These are phyloP conservation scores for Boletus patriciae DNA, from an alignment of 768 basidiomycete genomes.

Conservation along the genomic window DNA sequence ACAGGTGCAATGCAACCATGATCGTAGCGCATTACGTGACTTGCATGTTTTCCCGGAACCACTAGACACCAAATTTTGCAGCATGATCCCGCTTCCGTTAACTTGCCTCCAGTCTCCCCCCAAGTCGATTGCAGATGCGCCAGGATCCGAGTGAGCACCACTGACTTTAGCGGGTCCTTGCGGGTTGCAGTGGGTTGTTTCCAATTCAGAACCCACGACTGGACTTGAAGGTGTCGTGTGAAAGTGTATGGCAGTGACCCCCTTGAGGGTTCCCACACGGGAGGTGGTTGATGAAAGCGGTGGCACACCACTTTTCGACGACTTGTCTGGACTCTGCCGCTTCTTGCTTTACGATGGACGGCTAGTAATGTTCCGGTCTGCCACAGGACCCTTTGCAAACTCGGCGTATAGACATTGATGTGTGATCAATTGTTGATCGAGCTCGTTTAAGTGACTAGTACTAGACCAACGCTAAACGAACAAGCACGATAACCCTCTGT, in stretches of 20 bases:
- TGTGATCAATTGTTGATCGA: neutral
- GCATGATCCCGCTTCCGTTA: neutral
- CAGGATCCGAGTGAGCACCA: neutral
- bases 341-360: too few relatives aligned
- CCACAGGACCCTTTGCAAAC: neutral
- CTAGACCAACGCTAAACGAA: neutral
- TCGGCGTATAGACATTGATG: neutral
- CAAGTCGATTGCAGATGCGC: neutral
- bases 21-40: slow-evolving; percentile 8
- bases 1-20: slow-evolving; percentile 9
- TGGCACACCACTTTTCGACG: neutral
- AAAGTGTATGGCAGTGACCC: too few relatives aligned
- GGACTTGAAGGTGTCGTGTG: too few relatives aligned
- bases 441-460: neutral
- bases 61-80: slow-evolving; percentile 3
- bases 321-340: neutral
- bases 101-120: neutral
- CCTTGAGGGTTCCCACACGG: neutral
- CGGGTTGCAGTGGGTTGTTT: neutral
- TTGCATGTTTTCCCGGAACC: slow-evolving; percentile 3
- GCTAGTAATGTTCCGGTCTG: neutral
- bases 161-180: neutral
- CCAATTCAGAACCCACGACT: neutral
- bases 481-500: neutral
- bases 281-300: neutral